Base-by-base conservation (phyloP, 2,329 filamentous ascomycete species). In the Coniosporium tulheliwenetii region DNA sequence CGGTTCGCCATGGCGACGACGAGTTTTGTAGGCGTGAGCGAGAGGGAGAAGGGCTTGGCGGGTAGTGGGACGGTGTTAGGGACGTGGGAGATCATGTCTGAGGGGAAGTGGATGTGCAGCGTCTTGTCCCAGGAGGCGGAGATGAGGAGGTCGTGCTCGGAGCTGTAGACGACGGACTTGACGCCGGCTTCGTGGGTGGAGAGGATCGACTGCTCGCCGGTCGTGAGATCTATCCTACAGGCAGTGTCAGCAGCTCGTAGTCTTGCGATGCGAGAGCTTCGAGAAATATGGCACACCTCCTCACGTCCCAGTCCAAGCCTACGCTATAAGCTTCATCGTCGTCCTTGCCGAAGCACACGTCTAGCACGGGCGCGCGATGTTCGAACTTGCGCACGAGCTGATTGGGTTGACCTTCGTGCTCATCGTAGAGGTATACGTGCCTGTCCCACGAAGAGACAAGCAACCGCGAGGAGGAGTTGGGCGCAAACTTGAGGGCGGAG, bases 361-460 rank as follows among this genome's bases (percentile, higher is more conserved):
- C 86, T 43, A 98, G 69, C 8, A 98, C 81, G 0, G 91, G 86
- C 7, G 85, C 85, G 45, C 79, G 75, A 59, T 91, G 81, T 58
- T 86, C 79, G 53, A 81, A 85, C 48, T 79, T 84, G 48, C 75
- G 73, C 30, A 87, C 54, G 29, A 93, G 68, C 41, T 72, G 73
- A 5, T 77, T 73, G 32, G 73, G 68, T 47, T 72, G 54, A 30
- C 55, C 69, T 15, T 57, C 59, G 39, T 71, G 71, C 44, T 81
- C 73, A 55, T 93, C 84, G 69, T 96, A 96, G 40, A 89, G 70
- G 62, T 95, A 93, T 42, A 93, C 77, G 58, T 85, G 77, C 61
- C 79, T 85, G 63, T 96, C 89, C 91, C 91, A 98, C 42, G 86
- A 94, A 9, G 87, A 81, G 51, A 89, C 87, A n/a, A 93, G 75